phyloP scores from a whole-genome alignment of 1,139 yeast species.

The Nakaseomyces nivariensis region DNA sequence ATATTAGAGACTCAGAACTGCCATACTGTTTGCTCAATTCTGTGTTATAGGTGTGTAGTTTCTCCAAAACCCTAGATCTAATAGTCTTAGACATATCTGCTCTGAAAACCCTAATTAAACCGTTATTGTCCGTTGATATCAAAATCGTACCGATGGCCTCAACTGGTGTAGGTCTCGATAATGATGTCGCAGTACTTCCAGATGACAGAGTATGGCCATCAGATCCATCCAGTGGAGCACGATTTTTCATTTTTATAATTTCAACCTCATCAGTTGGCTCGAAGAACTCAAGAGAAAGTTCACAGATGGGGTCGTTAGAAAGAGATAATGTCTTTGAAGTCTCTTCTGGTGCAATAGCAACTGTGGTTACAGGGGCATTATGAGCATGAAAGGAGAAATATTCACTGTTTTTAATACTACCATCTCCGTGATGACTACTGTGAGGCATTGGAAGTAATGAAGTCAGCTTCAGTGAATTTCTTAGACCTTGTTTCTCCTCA shows the following conservation, averaged over 20 bases:
- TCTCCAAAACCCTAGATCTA: conserved; percentile 28
- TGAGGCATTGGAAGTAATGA: conserved; percentile 10
- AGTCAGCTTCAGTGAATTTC: conserved; percentile 18
- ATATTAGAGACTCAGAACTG: neutral
- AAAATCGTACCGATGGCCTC: conserved; percentile 35
- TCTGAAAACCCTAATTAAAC: conserved; percentile 66
- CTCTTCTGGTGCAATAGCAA: conserved; percentile 68
- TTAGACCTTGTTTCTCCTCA: conserved; percentile 23
- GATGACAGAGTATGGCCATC: neutral
- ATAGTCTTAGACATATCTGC: conserved; percentile 56
- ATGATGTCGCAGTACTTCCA: conserved; percentile 1
- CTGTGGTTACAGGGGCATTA: conserved; percentile 61
- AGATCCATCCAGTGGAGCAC: neutral
- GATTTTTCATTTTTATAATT: conserved; percentile 5
- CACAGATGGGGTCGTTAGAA: conserved; percentile 73
- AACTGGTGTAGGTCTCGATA: conserved; percentile 13
- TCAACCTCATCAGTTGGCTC: conserved; percentile 25
- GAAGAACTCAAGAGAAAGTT: conserved; percentile 37
- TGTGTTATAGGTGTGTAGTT: conserved; percentile 13
- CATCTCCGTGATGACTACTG: conserved; percentile 18
- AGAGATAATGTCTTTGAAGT: conserved; percentile 57
- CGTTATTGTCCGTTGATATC: conserved; percentile 68
- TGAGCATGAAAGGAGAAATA: conserved; percentile 73
- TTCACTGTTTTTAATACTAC: conserved; percentile 28
- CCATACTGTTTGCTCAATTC: neutral